phyloP scores from a whole-genome alignment of 208 protist genomes.

The Trypanosoma melophagium region DNA sequence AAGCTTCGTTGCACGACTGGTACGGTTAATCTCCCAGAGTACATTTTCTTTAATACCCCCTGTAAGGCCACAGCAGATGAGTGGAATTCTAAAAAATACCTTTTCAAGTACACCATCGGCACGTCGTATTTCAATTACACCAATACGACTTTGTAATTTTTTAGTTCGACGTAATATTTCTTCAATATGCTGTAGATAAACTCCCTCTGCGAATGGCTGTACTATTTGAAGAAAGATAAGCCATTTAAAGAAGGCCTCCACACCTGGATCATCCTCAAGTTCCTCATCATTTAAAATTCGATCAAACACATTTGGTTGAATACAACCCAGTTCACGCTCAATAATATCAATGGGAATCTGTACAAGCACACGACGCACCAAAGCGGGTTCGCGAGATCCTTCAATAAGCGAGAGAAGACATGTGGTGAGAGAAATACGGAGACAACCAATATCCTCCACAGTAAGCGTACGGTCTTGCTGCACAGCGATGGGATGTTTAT shows the following conservation, averaged over 20 bases:
- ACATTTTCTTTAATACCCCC: slow-evolving; percentile 64
- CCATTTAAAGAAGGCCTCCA: slow-evolving; percentile 78
- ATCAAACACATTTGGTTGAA: slow-evolving; percentile 34
- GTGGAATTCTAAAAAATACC: slow-evolving; percentile 84
- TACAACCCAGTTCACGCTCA: slow-evolving; percentile 42
- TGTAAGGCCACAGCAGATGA: slow-evolving; percentile 62
- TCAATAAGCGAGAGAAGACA: slow-evolving; percentile 72
- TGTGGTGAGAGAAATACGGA: slow-evolving; percentile 55
- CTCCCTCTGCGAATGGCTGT: slow-evolving; percentile 39
- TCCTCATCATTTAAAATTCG: slow-evolving; percentile 37
- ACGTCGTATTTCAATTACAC: slow-evolving; percentile 76
- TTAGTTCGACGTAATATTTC: slow-evolving; percentile 41
- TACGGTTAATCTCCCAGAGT: slow-evolving; percentile 76
- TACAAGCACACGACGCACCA: slow-evolving; percentile 49
- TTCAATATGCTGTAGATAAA: slow-evolving; percentile 44
- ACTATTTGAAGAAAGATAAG: slow-evolving; percentile 67
- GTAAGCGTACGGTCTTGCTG: slow-evolving; percentile 14
- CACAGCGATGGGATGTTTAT: not conserved
- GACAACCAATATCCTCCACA: slow-evolving; percentile 37
- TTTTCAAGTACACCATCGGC: slow-evolving; percentile 61
- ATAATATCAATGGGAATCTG: slow-evolving; percentile 60
- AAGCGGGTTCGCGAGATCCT: slow-evolving; percentile 50
- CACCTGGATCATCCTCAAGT: slow-evolving; percentile 43
- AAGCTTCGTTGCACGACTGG: slow-evolving; percentile 72
- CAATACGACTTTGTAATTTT: slow-evolving; percentile 44